Percentiles rank a stretch among this genome's conserved stretches.
Conservation (phyloP, 2,329 filamentous ascomycete species). For the Pestalotiopsis sp. region DNA sequence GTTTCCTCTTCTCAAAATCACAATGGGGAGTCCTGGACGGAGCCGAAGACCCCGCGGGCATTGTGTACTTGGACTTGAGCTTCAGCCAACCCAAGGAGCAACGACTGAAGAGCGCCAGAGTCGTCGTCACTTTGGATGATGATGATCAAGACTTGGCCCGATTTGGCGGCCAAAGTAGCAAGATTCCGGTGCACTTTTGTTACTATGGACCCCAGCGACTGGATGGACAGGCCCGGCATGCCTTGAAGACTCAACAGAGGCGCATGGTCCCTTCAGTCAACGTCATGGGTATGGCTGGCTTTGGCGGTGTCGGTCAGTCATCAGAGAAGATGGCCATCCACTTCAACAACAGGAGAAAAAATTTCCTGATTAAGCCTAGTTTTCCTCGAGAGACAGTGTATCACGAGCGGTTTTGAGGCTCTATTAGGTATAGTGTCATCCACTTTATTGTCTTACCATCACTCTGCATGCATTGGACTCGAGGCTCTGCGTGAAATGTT, state of each 20-base stretch:
- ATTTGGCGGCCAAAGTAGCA: constrained; percentile 5
- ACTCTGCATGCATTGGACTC: too few species aligned
- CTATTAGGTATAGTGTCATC: too few species aligned
- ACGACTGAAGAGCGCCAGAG: constrained; percentile 25
- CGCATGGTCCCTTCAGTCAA: neutral
- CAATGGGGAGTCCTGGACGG: constrained; percentile 28
- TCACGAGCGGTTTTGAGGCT: too few species aligned
- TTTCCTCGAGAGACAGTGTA: too few species aligned
- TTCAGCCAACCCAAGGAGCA: constrained; percentile 28
- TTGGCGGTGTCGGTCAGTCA: neutral
- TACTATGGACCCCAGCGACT: constrained; percentile 27
- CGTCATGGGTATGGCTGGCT: neutral
- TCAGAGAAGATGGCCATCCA: too few species aligned
- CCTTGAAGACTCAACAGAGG: neutral
- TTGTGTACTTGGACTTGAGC: constrained; percentile 30
- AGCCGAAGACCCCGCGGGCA: constrained; percentile 24
- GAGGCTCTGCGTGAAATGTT: too few species aligned
- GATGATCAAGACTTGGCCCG: constrained; percentile 22
- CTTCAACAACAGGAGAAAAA: too few species aligned
- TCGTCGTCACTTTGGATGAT: constrained; percentile 29
- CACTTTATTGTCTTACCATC: too few species aligned
- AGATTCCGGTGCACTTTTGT: constrained; percentile 26
- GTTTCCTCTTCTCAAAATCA: constrained; percentile 30
- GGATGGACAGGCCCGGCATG: constrained; percentile 18
- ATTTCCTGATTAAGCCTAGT: too few species aligned